Base-by-base conservation (phyloP, 495 filamentous ascomycete species). In the Penicillium pulvis region DNA sequence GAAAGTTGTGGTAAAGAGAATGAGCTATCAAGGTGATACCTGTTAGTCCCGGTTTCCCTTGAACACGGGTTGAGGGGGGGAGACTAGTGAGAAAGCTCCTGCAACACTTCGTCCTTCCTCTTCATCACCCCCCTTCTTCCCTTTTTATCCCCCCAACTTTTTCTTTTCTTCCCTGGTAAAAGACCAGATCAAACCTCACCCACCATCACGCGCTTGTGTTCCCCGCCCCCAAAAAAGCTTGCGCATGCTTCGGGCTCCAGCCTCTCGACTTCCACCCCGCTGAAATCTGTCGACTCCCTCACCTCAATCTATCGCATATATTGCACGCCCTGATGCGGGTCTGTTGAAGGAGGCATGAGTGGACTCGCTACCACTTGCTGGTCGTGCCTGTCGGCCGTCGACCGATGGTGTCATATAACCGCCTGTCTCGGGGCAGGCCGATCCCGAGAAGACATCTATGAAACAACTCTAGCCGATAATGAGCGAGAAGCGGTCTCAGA, bases 401-500 rank as follows among this genome's bases (percentile, higher is more conserved):
- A 79, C 67, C 73, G 71, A 59, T 79, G 75, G 75, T 80, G 77
- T 64, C 76, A 76, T 70, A 75, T 80, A 55, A 72, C 75, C 28
- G 75, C 71, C 49, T 80, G 77, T 54, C 71, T 80, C 56, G 75
- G 75, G 51, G 71, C 72, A 91, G 92, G 87, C 70, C 91, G 91
- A 72, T 87, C 91, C 68, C 91, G 90, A 75, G 94, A 97, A 81
- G 92, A 89, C 66, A 82, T 93, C 44, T 97, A 99, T 73, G 95
- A 99, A 72, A 91, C 92, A 50, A 92, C 94, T 47, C 81, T 99
- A 52, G 93, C 92, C 58, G 94, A 99, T 69, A 96, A 90, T 74
- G 94, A 98, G 76, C 87, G 94, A 65, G 94, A 97, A 82, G 94
- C 94, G 45, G 95, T 99, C 6, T 93, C 94, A 52, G 94, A 99